Percentiles rank a stretch among this genome's conserved stretches.
Conservation (phyloP, 2,329 filamentous ascomycete species). For the Seiridium unicorne region DNA sequence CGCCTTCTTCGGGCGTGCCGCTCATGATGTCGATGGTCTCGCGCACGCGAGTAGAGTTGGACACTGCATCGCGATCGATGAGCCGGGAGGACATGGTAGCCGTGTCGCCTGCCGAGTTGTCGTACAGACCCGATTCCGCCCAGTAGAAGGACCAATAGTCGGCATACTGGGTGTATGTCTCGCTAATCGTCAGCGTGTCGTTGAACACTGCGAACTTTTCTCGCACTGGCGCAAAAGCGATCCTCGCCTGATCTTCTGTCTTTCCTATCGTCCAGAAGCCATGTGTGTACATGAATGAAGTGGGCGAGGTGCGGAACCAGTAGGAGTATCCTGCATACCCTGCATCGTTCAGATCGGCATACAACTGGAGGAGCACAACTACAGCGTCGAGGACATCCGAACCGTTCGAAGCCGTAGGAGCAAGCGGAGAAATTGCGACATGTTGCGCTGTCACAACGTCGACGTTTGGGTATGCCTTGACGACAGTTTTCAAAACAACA, state of each 20-base stretch:
- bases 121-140: constrained; percentile 11
- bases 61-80: constrained; percentile 19
- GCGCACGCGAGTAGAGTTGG: constrained; percentile 15
- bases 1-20: constrained; percentile 19
- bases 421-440: constrained; percentile 15
- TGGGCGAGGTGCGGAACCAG: constrained; percentile 25
- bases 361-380: constrained; percentile 26
- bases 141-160: constrained; percentile 30
- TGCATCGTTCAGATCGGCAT: constrained; percentile 26
- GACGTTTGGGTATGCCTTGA: constrained; percentile 36
- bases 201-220: constrained; percentile 14
- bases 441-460: constrained; percentile 20
- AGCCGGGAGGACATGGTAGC: constrained; percentile 25
- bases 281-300: constrained; percentile 24
- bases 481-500: constrained; percentile 34
- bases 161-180: constrained; percentile 19
- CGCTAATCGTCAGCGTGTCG: constrained; percentile 18
- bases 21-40: constrained; percentile 23
- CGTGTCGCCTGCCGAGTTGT: constrained; percentile 19
- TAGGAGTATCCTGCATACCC: constrained; percentile 16
- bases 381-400: constrained; percentile 22
- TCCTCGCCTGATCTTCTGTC: constrained; percentile 17
- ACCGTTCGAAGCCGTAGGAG: constrained; percentile 19
- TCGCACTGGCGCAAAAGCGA: constrained; percentile 16
- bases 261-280: constrained; percentile 26